Percentiles rank a stretch among this genome's conserved stretches.
These are phyloP conservation scores for Prunus fruticosa DNA, from an alignment of 306 rosid genomes.

Conservation along the genomic window DNA sequence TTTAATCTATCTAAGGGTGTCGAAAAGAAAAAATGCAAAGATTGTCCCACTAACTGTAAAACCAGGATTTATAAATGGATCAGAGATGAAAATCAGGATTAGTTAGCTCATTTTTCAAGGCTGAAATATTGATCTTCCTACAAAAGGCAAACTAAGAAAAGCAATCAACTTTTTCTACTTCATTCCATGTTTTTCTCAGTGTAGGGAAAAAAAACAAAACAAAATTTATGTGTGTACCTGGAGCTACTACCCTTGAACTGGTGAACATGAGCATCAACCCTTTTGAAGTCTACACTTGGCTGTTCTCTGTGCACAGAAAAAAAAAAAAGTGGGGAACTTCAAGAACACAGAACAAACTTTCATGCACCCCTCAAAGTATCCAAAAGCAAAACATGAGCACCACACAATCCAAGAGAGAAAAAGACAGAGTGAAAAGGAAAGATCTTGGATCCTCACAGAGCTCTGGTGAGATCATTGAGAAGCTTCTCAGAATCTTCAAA, in stretches of 20 bases:
- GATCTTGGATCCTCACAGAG: conserved; percentile 54
- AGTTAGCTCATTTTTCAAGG: neutral
- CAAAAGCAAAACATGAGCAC: conserved; percentile 4
- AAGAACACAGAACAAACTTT: conserved; percentile 14
- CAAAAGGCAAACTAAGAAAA: neutral
- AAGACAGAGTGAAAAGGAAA: conserved; percentile 2
- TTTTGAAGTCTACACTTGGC: conserved; percentile 70
- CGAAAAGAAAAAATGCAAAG: neutral
- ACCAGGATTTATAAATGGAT: neutral
- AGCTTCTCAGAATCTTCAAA: conserved; percentile 96
- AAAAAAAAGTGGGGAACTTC: neutral
- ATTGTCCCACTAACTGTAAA: neutral
- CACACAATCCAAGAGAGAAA: neutral
- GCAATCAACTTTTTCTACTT: neutral
- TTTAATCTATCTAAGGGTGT: neutral
- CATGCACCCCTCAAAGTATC: conserved; percentile 12
- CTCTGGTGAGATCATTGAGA: conserved; percentile 76
- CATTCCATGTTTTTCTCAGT: neutral
- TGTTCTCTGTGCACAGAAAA: conserved; percentile 54
- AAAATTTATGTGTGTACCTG: conserved; percentile 47
- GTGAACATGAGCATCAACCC: conserved; percentile 92
- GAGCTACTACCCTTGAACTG: conserved; percentile 98
- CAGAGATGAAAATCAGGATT: neutral
- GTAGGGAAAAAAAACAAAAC: neutral
- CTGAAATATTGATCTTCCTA: neutral